Evolutionary conservation across 73 alveolate species (phyloP).

Genomic region (Breviolum minutum): DNA sequence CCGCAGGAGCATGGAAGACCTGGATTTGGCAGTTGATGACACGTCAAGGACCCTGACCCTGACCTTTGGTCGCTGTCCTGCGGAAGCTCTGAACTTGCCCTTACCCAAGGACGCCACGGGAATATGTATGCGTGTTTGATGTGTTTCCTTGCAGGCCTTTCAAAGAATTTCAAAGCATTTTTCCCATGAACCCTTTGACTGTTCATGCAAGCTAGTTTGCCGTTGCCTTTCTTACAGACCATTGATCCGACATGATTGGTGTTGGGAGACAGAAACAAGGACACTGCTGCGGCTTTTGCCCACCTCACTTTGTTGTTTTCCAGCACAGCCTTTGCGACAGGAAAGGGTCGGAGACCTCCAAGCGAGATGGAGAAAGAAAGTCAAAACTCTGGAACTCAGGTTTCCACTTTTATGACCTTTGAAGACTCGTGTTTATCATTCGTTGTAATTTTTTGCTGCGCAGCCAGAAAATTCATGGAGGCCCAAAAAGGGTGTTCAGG

Average conservation of each 20-base stretch:
- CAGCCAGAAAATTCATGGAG: not conserved
- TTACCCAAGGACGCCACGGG: slow-evolving; percentile 18
- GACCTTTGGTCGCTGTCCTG: slow-evolving; percentile 17
- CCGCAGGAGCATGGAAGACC: slow-evolving; percentile 16
- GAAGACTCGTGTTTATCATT: not conserved
- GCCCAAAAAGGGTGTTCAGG: slow-evolving; percentile 33
- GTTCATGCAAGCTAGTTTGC: too few species aligned
- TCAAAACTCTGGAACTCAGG: slow-evolving; percentile 21
- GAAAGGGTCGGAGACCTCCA: not conserved
- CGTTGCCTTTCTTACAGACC: too few species aligned
- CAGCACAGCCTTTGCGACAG: not conserved
- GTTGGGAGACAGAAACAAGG: too few species aligned
- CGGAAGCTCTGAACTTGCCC: not conserved
- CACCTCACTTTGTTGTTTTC: not conserved
- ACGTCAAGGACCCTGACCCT: slow-evolving; percentile 2
- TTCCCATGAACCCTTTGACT: too few species aligned
- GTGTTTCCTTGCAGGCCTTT: not conserved
- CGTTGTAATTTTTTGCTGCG: too few species aligned
- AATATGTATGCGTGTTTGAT: not conserved
- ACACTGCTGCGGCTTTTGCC: too few species aligned
- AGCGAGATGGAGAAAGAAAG: slow-evolving; percentile 34
- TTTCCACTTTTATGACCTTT: not conserved
- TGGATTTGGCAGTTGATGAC: slow-evolving; percentile 43
- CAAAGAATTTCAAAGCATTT: too few species aligned
- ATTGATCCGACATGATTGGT: too few species aligned